phyloP scores from a whole-genome alignment of 768 basidiomycete species.

The Piloderma croceum region DNA sequence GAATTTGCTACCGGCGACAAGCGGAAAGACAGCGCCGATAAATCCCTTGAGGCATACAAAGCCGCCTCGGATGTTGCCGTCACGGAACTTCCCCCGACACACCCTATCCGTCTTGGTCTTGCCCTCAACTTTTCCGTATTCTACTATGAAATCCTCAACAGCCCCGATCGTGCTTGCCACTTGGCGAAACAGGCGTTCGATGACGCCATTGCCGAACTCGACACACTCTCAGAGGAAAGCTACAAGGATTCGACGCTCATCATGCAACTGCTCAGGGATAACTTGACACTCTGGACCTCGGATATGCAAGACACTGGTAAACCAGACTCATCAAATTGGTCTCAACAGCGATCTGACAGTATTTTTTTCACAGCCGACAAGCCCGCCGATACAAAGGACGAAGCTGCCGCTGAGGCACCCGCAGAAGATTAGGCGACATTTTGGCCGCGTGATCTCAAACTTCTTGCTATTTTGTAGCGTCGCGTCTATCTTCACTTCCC shows the following conservation, averaged over 20 bases:
- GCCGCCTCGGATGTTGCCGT: constrained; percentile 95
- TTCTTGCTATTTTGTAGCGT: constrained; percentile 7
- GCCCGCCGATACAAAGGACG: constrained; percentile 65
- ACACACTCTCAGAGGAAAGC: constrained; percentile 96
- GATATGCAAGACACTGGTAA: constrained; percentile 91
- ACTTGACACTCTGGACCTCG: constrained; percentile 96
- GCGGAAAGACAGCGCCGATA: constrained; percentile 95
- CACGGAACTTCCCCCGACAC: constrained; percentile 90
- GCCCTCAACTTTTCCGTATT: constrained; percentile 99
- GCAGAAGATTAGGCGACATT: constrained; percentile 75
- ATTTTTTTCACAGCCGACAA: constrained; percentile 48
- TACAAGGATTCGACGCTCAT: constrained; percentile 99
- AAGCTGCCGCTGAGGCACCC: constrained; percentile 50
- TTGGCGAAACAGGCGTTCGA: constrained; percentile 99
- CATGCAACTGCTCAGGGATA: constrained; percentile 95
- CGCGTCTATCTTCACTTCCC: constrained; percentile 18
- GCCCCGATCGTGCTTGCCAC: constrained; percentile 96
- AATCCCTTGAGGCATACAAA: constrained; percentile 97
- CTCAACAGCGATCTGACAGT: constrained; percentile 4
- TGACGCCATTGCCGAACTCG: constrained; percentile 97
- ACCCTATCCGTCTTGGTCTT: constrained; percentile 97
- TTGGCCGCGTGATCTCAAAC: too few relatives aligned
- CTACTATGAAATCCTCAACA: constrained; percentile 99
- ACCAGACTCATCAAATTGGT: not conserved
- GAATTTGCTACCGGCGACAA: constrained; percentile 98